Conservation (phyloP, 495 filamentous ascomycete genomes). For the Tuber indicum region DNA sequence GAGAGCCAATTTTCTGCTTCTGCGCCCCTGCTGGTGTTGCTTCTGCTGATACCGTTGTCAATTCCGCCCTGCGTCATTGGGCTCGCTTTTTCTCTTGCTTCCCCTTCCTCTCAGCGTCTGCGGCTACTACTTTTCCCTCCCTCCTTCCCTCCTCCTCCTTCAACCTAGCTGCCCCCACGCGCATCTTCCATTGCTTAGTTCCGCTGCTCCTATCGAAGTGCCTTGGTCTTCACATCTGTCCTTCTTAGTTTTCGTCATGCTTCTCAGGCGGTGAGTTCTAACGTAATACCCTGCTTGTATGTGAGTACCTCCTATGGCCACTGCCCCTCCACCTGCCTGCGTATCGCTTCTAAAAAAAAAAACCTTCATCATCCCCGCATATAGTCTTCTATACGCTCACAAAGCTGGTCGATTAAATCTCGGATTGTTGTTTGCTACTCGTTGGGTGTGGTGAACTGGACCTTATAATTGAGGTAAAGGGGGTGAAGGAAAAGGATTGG, state of each 20-base stretch:
- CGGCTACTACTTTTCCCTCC: not conserved
- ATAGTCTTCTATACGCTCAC: not conserved
- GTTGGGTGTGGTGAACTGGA: not conserved
- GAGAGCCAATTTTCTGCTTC: not conserved
- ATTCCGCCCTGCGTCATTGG: not conserved
- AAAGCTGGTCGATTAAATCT: not conserved
- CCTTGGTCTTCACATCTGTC: slow-evolving; percentile 12
- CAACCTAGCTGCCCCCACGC: not conserved
- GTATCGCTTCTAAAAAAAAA: not conserved
- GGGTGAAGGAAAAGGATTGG: not conserved
- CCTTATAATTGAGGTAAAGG: not conserved
- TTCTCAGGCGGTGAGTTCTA: slow-evolving; percentile 33
- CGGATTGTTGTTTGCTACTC: not conserved
- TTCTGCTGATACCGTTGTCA: not conserved
- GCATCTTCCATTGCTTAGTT: not conserved
- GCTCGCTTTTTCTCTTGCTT: not conserved
- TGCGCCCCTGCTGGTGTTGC: not conserved
- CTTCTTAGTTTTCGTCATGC: slow-evolving; percentile 25
- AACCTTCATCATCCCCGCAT: not conserved
- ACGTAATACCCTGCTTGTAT: not conserved
- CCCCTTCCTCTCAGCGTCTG: not conserved
- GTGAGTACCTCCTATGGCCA: not conserved
- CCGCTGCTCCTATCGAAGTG: not conserved
- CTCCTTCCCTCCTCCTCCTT: not conserved
- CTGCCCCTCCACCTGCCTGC: not conserved